Base-by-base conservation (phyloP, 2,329 filamentous ascomycete genomes). In the Curvularia hawaiiensis region DNA sequence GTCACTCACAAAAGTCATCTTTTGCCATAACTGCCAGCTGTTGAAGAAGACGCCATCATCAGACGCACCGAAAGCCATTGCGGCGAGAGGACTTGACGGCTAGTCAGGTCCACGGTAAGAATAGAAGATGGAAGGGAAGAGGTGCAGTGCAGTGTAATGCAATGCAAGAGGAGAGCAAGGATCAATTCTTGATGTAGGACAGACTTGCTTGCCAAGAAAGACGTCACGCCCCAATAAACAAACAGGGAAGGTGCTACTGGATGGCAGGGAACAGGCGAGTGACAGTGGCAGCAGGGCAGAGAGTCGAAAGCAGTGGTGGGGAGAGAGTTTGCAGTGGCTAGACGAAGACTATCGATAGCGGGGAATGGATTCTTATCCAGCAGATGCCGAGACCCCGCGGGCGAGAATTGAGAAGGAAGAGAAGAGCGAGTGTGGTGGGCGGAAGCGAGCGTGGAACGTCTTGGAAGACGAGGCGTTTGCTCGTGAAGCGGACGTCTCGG, bases 1-100 rank as follows among this genome's bases (percentile, higher is more conserved):
- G 24, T 46, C 20, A 83, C 90, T 82, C 80, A 96, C 92, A 79
- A 96, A 91, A 52, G 88, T 90, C 87, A 97, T 88, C 80, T 96
- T 88, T 82, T 95, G 86, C 92, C 92, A 97, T 68, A 95, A 79
- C 66, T 84, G 80, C 92, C 92, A 96, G 49, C 63, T 74, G 20
- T 59, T 69, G 65, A 82, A 83, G 72, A 82, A 82, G 38, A 58
- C 59, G 22, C 73, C 71, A 59, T 65, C 67, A 59, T 73, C 73
- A 48, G 60, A 67, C 16, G 64, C 40, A 53, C 63, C 64, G 46
- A 67, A 68, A 48, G 16, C 59, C 66, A 69, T 69, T 40, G 30
- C 11, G 11, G 30, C 30, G 8, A 28, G 26, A 28, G 7, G 26
- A 28, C 26, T 28, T 28, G 26, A 60, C 59, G 54, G 51, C 50